Evolutionary conservation across 106 monocot species (phyloP).

Genomic region (Xerophyta viscosa): DNA sequence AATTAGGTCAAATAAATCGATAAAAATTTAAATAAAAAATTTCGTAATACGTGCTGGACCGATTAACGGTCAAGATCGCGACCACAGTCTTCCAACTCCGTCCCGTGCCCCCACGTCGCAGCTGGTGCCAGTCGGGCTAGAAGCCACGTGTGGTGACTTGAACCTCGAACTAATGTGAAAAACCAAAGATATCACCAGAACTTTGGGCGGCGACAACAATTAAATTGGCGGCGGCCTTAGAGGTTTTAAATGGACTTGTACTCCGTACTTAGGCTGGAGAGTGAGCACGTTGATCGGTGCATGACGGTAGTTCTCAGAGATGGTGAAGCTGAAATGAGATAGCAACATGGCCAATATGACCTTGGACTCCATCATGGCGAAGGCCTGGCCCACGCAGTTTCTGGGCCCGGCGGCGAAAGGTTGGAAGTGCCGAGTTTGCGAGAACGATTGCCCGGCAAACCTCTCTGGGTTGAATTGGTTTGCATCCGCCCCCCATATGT

Average conservation of each 20-base stretch:
- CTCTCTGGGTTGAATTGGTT: constrained; percentile 76
- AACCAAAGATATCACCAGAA: too few species aligned
- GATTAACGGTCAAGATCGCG: too few species aligned
- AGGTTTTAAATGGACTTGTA: constrained; percentile 51
- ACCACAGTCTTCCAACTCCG: too few species aligned
- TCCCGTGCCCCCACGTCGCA: too few species aligned
- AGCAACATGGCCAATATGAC: constrained; percentile 80
- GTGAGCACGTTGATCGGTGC: constrained; percentile 85
- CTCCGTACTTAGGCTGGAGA: constrained; percentile 75
- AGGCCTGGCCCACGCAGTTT: constrained; percentile 92
- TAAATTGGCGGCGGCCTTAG: too few species aligned
- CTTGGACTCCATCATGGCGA: constrained; percentile 92
- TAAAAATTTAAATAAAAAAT: too few species aligned
- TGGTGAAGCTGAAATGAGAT: constrained; percentile 61
- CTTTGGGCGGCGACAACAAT: too few species aligned
- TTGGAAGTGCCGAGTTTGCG: constrained; percentile 59
- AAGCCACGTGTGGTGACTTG: too few species aligned
- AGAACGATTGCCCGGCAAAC: constrained; percentile 46
- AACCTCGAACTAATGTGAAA: too few species aligned
- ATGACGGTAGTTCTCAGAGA: constrained; percentile 79
- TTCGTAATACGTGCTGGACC: too few species aligned
- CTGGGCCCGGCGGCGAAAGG: constrained; percentile 89
- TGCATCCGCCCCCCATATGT: constrained; percentile 77
- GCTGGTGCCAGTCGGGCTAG: too few species aligned
- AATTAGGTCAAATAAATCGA: too few species aligned